phyloP scores from a whole-genome alignment of 768 basidiomycete genomes.

The Lyophyllum decastes region DNA sequence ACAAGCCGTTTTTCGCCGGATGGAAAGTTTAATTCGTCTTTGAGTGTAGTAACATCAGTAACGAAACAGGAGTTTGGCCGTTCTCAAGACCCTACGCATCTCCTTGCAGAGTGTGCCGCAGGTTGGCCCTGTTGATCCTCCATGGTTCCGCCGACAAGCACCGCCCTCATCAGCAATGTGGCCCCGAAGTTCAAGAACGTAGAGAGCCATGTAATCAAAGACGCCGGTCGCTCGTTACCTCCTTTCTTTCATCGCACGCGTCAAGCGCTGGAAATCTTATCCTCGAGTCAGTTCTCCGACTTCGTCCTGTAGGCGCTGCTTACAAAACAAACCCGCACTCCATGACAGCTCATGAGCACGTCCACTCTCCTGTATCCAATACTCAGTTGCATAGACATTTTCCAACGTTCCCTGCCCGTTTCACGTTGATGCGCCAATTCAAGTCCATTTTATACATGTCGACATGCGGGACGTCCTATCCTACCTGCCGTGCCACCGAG shows the following conservation, averaged over 20 bases:
- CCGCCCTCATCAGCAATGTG: slow-evolving; percentile 26
- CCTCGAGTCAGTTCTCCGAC: too few relatives aligned
- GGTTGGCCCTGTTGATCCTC: slow-evolving; percentile 30
- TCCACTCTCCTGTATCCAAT: background rate
- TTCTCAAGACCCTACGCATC: slow-evolving; percentile 24
- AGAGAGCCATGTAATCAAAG: slow-evolving; percentile 27
- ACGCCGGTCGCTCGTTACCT: slow-evolving; percentile 5
- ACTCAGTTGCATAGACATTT: too few relatives aligned
- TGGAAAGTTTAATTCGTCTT: slow-evolving; percentile 25
- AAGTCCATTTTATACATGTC: too few relatives aligned
- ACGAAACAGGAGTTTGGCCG: slow-evolving; percentile 13
- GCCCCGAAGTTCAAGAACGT: slow-evolving; percentile 33
- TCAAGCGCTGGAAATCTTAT: too few relatives aligned
- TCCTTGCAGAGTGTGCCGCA: slow-evolving; percentile 24
- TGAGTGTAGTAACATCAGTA: background rate
- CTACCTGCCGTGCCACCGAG: too few relatives aligned
- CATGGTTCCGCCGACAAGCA: slow-evolving; percentile 27
- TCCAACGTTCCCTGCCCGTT: too few relatives aligned
- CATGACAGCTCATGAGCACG: background rate
- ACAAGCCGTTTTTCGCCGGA: slow-evolving; percentile 30
- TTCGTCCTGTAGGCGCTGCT: background rate
- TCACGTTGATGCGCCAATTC: too few relatives aligned
- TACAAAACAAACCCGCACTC: background rate
- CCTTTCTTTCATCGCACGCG: background rate
- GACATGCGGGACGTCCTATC: too few relatives aligned